A percentile compares a stretch with the other conserved stretches of the same genome.
phyloP scores from a whole-genome alignment of 495 filamentous ascomycete species.

The Talaromyces trachyspermus region DNA sequence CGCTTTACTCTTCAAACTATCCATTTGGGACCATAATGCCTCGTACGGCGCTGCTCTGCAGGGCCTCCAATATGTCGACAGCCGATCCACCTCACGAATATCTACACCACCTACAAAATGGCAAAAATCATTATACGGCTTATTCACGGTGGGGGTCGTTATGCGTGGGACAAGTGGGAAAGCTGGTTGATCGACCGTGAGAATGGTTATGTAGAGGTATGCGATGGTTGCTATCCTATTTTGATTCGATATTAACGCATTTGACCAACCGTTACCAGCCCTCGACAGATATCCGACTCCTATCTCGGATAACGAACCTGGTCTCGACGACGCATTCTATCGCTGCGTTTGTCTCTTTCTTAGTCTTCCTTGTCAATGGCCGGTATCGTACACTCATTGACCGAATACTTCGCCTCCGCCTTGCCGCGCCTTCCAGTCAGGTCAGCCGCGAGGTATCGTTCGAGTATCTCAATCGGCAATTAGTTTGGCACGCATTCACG shows the following conservation, averaged over 20 bases:
- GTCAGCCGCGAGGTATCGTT: conserved; percentile 87
- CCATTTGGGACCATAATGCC: conserved; percentile 92
- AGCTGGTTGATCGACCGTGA: conserved; percentile 71
- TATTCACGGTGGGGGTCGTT: conserved; percentile 84
- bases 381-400: conserved; percentile 88
- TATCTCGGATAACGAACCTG: conserved; percentile 61
- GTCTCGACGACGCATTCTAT: conserved; percentile 67
- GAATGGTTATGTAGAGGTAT: conserved; percentile 58
- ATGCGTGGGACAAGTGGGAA: conserved; percentile 87
- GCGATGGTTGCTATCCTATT: background rate
- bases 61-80: conserved; percentile 83
- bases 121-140: conserved; percentile 80
- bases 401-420: conserved; percentile 74
- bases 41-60: conserved; percentile 92
- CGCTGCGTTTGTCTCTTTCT: conserved; percentile 75
- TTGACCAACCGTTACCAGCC: conserved; percentile 25
- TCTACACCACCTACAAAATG: conserved; percentile 55
- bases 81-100: conserved; percentile 55
- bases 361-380: conserved; percentile 83
- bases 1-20: conserved; percentile 82
- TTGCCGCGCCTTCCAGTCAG: conserved; percentile 73
- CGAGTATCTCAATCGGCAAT: conserved; percentile 93
- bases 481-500: conserved; percentile 98
- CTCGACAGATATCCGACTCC: conserved; percentile 43
- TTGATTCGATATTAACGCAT: background rate